Percentiles rank a stretch among this genome's conserved stretches.
Evolutionary conservation across 768 basidiomycete species (phyloP).

Genomic region (Suillus variegatus): DNA sequence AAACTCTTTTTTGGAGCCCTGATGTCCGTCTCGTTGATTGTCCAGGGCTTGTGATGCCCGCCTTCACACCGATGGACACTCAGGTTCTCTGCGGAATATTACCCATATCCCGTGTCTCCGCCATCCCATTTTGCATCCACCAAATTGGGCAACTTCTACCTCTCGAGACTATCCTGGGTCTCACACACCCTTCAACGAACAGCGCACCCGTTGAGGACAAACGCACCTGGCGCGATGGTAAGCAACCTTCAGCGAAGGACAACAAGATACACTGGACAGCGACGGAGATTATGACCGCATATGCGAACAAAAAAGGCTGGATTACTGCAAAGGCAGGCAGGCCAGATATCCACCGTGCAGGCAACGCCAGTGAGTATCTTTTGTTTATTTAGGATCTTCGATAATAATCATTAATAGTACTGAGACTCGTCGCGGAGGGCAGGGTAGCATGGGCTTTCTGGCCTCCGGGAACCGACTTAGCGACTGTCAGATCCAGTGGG

Average conservation of each 20-base stretch:
- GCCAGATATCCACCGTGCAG: constrained; percentile 86
- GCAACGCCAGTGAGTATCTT: constrained; percentile 76
- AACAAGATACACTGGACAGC: constrained; percentile 67
- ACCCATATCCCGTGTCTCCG: constrained; percentile 81
- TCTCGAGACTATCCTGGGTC: constrained; percentile 67
- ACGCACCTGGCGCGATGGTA: constrained; percentile 74
- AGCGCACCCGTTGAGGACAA: constrained; percentile 53
- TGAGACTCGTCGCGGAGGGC: constrained; percentile 83
- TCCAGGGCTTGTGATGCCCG: constrained; percentile 92
- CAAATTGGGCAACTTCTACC: constrained; percentile 69
- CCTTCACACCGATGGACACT: constrained; percentile 77
- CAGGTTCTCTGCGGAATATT: constrained; percentile 72
- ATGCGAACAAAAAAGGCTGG: constrained; percentile 79
- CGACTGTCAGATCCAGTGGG: constrained; percentile 26
- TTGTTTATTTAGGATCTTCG: constrained; percentile 2
- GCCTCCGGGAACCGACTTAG: constrained; percentile 53
- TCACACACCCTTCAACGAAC: constrained; percentile 50
- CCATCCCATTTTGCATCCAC: constrained; percentile 82
- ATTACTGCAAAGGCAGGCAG: constrained; percentile 90
- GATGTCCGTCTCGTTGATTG: constrained; percentile 93
- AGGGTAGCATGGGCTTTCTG: constrained; percentile 83
- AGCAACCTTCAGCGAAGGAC: constrained; percentile 19
- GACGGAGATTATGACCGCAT: constrained; percentile 79
- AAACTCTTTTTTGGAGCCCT: constrained; percentile 87
- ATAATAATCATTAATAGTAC: constrained; percentile 46